These are phyloP conservation scores for Begonia loranthoides DNA, from an alignment of 306 rosid genomes.

Conservation along the genomic window DNA sequence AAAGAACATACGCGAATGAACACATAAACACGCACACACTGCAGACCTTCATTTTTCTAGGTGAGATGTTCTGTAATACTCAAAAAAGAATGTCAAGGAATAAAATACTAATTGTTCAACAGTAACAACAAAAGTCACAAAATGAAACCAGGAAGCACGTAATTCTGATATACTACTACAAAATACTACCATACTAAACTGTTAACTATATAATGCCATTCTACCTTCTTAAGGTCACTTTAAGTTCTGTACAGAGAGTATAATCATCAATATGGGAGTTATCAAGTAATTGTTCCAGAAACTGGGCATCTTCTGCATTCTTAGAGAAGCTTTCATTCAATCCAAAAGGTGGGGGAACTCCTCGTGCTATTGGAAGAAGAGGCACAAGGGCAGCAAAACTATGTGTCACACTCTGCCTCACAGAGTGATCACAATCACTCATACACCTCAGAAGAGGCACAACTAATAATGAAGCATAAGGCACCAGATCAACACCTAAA, in stretches of 20 bases:
- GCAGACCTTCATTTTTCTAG: no score
- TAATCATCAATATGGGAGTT: conserved; percentile 92
- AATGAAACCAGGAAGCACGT: no score
- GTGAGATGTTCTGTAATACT: no score
- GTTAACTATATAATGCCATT: not conserved
- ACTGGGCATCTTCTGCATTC: conserved; percentile 66
- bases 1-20: no score
- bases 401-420: conserved; percentile 92
- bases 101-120: no score
- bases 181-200: not conserved
- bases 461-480: conserved; percentile 86
- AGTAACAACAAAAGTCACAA: no score
- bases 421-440: conserved; percentile 94
- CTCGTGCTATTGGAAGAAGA: conserved; percentile 91
- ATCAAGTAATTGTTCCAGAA: conserved; percentile 94
- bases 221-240: conserved; percentile 85
- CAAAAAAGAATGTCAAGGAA: no score
- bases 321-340: conserved; percentile 46
- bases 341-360: conserved; percentile 83
- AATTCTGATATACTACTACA: not conserved
- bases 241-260: conserved; percentile 58
- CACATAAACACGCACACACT: no score
- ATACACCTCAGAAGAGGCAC: conserved; percentile 94
- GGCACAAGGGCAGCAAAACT: conserved; percentile 99
- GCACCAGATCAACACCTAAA: conserved; percentile 69